Evolutionary conservation across 495 filamentous ascomycete species (phyloP).

Genomic region (Penicillium canescens): DNA sequence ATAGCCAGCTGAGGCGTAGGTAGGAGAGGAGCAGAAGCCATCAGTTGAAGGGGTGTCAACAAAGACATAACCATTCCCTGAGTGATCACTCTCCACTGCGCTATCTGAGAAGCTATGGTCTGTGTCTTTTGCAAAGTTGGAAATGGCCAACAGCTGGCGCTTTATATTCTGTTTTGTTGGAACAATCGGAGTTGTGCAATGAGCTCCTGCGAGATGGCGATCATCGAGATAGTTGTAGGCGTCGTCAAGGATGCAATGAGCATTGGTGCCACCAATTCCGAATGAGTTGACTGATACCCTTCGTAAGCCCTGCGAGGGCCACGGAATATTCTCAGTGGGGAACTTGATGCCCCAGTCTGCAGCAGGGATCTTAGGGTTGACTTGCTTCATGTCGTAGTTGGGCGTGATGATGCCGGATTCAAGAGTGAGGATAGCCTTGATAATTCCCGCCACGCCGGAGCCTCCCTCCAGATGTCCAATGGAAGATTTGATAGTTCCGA

Average conservation of each 20-base stretch:
- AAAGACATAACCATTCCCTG: not conserved
- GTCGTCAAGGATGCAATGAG: slow-evolving; percentile 60
- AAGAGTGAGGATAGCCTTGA: slow-evolving; percentile 39
- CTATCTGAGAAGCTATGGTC: slow-evolving; percentile 1
- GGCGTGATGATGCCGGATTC: slow-evolving; percentile 42
- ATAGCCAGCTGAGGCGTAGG: not conserved
- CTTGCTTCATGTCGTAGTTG: slow-evolving; percentile 30
- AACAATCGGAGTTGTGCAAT: slow-evolving; percentile 8
- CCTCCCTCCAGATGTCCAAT: slow-evolving; percentile 48
- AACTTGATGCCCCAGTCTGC: slow-evolving; percentile 19
- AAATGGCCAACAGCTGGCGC: not conserved
- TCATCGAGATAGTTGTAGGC: slow-evolving; percentile 21
- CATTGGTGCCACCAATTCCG: slow-evolving; percentile 65
- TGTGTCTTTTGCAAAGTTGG: not conserved
- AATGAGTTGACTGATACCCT: slow-evolving; percentile 58
- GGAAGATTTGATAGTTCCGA: slow-evolving; percentile 45
- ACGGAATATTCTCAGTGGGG: slow-evolving; percentile 12
- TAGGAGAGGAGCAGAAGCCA: slow-evolving; percentile 1
- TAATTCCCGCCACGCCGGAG: slow-evolving; percentile 44
- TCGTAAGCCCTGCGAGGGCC: slow-evolving; percentile 33
- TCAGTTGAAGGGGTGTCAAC: slow-evolving; percentile 17
- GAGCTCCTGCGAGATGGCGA: slow-evolving; percentile 5
- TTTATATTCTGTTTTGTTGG: not conserved
- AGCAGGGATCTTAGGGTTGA: slow-evolving; percentile 32
- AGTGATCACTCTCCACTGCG: slow-evolving; percentile 10